A percentile compares a stretch with the other conserved stretches of the same genome.
phyloP scores from a whole-genome alignment of 2,329 filamentous ascomycete species.

The Alternaria sp. region DNA sequence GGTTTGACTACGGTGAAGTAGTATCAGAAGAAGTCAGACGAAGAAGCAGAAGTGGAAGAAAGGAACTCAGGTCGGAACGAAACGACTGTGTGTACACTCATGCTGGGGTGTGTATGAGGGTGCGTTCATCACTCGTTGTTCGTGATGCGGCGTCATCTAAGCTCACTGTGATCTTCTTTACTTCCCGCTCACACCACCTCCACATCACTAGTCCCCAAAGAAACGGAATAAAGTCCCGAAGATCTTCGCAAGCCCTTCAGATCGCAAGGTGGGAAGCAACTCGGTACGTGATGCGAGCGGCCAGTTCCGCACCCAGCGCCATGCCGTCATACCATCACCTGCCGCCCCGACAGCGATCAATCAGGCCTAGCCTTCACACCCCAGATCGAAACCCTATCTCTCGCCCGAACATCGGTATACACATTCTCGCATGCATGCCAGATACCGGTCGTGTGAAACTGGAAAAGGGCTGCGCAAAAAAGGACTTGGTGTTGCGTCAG shows the following conservation, averaged over 20 bases:
- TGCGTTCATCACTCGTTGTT: fast-evolving
- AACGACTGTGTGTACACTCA: fast-evolving
- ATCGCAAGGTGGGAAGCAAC: background rate
- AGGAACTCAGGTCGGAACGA: background rate
- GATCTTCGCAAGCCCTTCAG: background rate
- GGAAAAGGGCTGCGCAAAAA: background rate
- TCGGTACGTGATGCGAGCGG: background rate
- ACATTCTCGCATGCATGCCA: background rate
- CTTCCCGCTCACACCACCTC: background rate
- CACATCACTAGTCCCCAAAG: background rate
- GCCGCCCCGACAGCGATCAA: background rate
- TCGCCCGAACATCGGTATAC: constrained; percentile 6
- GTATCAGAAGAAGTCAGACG: background rate
- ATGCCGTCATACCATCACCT: constrained; percentile 1
- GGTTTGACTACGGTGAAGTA: too few relatives aligned
- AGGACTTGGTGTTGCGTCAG: constrained; percentile 9
- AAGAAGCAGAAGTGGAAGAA: background rate
- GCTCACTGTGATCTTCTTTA: background rate
- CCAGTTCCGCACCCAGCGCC: background rate
- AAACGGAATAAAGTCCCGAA: background rate
- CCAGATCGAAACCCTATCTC: background rate
- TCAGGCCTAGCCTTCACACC: background rate
- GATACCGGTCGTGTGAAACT: background rate
- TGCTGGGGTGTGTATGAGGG: background rate
- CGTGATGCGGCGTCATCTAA: background rate